Percentiles rank a stretch among this genome's conserved stretches.
These are phyloP conservation scores for Aspergillus sp. DNA, from an alignment of 2,329 filamentous ascomycete species.

Conservation along the genomic window DNA sequence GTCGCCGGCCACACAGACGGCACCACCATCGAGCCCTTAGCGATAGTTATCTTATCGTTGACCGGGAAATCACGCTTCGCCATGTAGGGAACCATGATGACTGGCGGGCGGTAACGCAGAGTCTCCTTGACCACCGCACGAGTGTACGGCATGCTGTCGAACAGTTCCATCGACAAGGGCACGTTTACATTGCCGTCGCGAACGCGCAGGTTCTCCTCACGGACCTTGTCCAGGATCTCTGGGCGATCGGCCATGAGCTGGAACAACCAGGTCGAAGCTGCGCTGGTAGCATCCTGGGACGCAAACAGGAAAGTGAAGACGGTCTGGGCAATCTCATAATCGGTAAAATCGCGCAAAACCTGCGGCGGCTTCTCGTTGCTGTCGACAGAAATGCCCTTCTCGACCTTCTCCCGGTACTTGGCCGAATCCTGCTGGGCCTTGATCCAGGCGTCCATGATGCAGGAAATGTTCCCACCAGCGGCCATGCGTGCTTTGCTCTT, in stretches of 20 bases:
- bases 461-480: constrained; percentile 73
- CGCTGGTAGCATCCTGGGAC: constrained; percentile 93
- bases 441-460: constrained; percentile 95
- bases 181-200: constrained; percentile 66
- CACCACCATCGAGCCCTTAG: constrained; percentile 91
- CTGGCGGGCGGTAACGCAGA: constrained; percentile 86
- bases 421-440: constrained; percentile 78
- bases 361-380: constrained; percentile 70
- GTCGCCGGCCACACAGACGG: constrained; percentile 84
- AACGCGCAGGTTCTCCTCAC: constrained; percentile 75
- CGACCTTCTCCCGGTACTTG: constrained; percentile 68
- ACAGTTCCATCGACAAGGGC: constrained; percentile 67
- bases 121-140: constrained; percentile 85
- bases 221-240: constrained; percentile 80
- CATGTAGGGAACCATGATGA: constrained; percentile 92
- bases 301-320: constrained; percentile 95
- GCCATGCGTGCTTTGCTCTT: constrained; percentile 91
- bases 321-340: constrained; percentile 87
- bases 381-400: constrained; percentile 59
- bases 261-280: constrained; percentile 89
- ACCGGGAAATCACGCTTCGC: constrained; percentile 95
- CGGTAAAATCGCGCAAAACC: constrained; percentile 74
- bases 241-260: constrained; percentile 88
- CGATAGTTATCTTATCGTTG: constrained; percentile 76
- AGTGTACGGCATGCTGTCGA: constrained; percentile 83